Evolutionary conservation across 2,329 filamentous ascomycete species (phyloP).

Genomic region (Clonostachys rosea): DNA sequence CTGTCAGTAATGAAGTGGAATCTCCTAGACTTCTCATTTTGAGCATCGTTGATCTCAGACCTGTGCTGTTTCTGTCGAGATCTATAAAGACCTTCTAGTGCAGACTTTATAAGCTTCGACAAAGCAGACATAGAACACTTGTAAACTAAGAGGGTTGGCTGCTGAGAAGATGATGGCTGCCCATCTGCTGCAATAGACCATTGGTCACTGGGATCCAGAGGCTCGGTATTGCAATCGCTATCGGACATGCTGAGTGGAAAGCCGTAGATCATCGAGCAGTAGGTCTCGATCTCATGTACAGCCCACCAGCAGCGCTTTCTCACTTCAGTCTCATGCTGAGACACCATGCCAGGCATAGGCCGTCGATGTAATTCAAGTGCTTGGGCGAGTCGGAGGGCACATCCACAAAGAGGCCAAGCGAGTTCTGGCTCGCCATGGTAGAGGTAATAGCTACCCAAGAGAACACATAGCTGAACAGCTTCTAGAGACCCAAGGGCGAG

Average conservation of each 20-base stretch:
- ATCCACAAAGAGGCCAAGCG: conserved; percentile 30
- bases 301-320: conserved; percentile 33
- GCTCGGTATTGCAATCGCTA: conserved; percentile 20
- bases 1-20: not conserved
- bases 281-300: conserved; percentile 30
- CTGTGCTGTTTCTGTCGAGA: not conserved
- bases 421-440: conserved; percentile 25
- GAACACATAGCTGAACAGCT: conserved; percentile 22
- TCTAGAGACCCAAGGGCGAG: conserved; percentile 14
- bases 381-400: conserved; percentile 24
- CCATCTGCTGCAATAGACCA: conserved; percentile 4
- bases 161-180: not conserved
- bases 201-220: conserved; percentile 15
- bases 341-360: not conserved
- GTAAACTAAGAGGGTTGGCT: conserved; percentile 8
- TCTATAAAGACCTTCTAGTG: conserved; percentile 7
- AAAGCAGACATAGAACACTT: conserved; percentile 13
- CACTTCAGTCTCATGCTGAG: conserved; percentile 9
- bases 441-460: conserved; percentile 28
- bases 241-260: conserved; percentile 23
- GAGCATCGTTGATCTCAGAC: too few relatives aligned
- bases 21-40: not conserved
- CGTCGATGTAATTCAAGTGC: conserved; percentile 21
- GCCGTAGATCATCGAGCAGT: conserved; percentile 32
- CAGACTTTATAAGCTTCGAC: conserved; percentile 8